These are phyloP conservation scores for Cryptococcus hybrid DNA, from an alignment of 1,284 basidiomycete genomes.

Conservation along the genomic window DNA sequence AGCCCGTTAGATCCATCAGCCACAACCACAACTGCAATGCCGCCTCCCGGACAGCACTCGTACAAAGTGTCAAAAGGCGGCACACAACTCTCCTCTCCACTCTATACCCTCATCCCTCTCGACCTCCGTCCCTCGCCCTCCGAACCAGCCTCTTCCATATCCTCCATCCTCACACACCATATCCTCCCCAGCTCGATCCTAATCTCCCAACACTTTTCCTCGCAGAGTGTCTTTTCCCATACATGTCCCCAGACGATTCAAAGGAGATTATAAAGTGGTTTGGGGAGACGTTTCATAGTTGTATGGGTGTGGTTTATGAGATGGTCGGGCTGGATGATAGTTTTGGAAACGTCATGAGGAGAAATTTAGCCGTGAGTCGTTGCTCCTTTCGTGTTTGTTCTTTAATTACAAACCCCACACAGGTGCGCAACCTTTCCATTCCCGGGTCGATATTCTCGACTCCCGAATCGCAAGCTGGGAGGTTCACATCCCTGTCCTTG, in stretches of 20 bases:
- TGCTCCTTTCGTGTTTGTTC: not conserved
- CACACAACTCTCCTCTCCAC: conserved; percentile 60
- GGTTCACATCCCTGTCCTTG: conserved; percentile 54
- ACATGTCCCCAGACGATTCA: conserved; percentile 66
- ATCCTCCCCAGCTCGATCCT: conserved; percentile 58
- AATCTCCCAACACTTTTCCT: conserved; percentile 73
- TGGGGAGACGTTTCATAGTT: conserved; percentile 55
- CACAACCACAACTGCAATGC: not conserved
- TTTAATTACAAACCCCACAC: not conserved
- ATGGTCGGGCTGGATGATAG: conserved; percentile 82
- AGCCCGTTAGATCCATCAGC: not conserved
- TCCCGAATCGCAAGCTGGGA: conserved; percentile 58
- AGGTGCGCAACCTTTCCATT: conserved; percentile 62
- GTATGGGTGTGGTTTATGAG: conserved; percentile 68
- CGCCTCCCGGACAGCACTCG: conserved; percentile 5
- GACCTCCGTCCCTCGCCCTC: conserved; percentile 63
- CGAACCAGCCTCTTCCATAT: conserved; percentile 40
- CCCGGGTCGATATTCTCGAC: conserved; percentile 67
- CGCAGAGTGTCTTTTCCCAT: conserved; percentile 90
- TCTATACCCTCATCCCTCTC: conserved; percentile 71
- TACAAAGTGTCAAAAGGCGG: conserved; percentile 59
- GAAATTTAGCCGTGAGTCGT: conserved; percentile 68
- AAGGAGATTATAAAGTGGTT: conserved; percentile 72
- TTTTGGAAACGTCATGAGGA: conserved; percentile 84
- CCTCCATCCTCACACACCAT: conserved; percentile 12